A percentile compares a stretch with the other conserved stretches of the same genome.
These are phyloP conservation scores for Lithohypha guttulata DNA, from an alignment of 2,329 filamentous ascomycete genomes.

Conservation along the genomic window DNA sequence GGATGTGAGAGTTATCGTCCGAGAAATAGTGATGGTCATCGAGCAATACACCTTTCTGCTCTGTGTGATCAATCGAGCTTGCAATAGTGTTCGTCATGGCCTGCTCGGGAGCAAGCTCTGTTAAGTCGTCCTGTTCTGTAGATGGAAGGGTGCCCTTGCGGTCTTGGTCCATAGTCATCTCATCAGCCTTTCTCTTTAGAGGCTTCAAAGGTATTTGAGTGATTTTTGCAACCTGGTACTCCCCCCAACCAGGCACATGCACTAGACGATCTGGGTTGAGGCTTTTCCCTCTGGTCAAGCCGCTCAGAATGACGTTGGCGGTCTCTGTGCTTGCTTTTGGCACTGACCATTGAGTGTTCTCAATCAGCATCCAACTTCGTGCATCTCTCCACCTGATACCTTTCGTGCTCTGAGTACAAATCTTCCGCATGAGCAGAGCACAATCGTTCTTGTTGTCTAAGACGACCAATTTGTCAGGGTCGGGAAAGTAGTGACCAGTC, in stretches of 20 bases:
- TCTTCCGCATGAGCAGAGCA: slow-evolving; percentile 75
- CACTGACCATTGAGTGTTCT: slow-evolving; percentile 66
- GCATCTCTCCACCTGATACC: slow-evolving; percentile 94
- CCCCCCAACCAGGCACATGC: slow-evolving; percentile 87
- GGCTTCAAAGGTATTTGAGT: slow-evolving; percentile 54
- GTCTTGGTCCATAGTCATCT: slow-evolving; percentile 57
- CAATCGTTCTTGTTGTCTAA: slow-evolving; percentile 84
- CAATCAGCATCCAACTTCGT: slow-evolving; percentile 87
- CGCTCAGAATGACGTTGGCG: slow-evolving; percentile 63
- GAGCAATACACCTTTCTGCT: slow-evolving; percentile 76
- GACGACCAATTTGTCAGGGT: slow-evolving; percentile 81
- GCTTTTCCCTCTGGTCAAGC: slow-evolving; percentile 73
- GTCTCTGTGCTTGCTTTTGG: slow-evolving; percentile 39
- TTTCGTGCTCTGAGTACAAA: slow-evolving; percentile 87
- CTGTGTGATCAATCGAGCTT: slow-evolving; percentile 40
- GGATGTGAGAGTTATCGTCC: slow-evolving; percentile 59
- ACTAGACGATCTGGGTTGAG: slow-evolving; percentile 83
- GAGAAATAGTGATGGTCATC: slow-evolving; percentile 98
- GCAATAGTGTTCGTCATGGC: slow-evolving; percentile 63
- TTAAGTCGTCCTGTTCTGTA: slow-evolving; percentile 71
- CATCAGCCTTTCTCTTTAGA: slow-evolving; percentile 43
- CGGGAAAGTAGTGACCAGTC: slow-evolving; percentile 88
- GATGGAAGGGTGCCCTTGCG: slow-evolving; percentile 52
- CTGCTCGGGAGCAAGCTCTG: slow-evolving; percentile 77
- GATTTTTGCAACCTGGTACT: slow-evolving; percentile 86